phyloP scores from a whole-genome alignment of 208 protist species.

The Trypanosoma congolense region DNA sequence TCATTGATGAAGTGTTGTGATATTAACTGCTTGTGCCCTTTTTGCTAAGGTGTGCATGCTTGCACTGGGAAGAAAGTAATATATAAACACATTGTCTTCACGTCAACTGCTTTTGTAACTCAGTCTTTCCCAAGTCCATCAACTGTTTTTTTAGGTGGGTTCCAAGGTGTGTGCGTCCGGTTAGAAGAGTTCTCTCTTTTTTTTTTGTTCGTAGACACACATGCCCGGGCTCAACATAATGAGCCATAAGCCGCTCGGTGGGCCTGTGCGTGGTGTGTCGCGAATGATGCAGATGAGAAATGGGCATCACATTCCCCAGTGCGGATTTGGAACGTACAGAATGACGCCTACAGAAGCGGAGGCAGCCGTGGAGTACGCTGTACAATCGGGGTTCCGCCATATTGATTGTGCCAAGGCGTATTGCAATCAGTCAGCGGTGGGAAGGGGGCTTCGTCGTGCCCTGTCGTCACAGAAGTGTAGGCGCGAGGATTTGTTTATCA shows the following conservation, averaged over 20 bases:
- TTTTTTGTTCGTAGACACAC: slow-evolving; percentile 3
- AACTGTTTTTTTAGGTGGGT: too few relatives aligned
- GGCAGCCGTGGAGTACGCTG: slow-evolving; percentile 49
- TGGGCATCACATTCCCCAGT: slow-evolving; percentile 61
- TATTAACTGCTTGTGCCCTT: too few relatives aligned
- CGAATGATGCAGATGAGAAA: slow-evolving; percentile 36
- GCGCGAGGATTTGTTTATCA: slow-evolving; percentile 91
- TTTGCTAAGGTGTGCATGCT: too few relatives aligned
- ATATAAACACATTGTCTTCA: too few relatives aligned
- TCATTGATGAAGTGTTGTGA: too few relatives aligned
- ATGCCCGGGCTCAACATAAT: slow-evolving; percentile 29
- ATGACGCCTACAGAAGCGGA: slow-evolving; percentile 40
- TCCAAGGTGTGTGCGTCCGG: not conserved
- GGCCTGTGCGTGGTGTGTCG: slow-evolving; percentile 28
- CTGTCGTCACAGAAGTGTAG: slow-evolving; percentile 41
- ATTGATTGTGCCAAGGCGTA: slow-evolving; percentile 90
- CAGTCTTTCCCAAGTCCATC: too few relatives aligned
- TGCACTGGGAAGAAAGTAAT: too few relatives aligned
- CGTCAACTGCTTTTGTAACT: too few relatives aligned
- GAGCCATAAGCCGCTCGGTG: slow-evolving; percentile 32
- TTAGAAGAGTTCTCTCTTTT: slow-evolving; percentile 1
- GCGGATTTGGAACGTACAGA: slow-evolving; percentile 88
- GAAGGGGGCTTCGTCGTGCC: slow-evolving; percentile 53
- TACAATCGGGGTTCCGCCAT: slow-evolving; percentile 81
- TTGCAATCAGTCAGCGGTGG: slow-evolving; percentile 88